phyloP scores from a whole-genome alignment of 2,329 filamentous ascomycete species.

The Bretziella fagacearum region DNA sequence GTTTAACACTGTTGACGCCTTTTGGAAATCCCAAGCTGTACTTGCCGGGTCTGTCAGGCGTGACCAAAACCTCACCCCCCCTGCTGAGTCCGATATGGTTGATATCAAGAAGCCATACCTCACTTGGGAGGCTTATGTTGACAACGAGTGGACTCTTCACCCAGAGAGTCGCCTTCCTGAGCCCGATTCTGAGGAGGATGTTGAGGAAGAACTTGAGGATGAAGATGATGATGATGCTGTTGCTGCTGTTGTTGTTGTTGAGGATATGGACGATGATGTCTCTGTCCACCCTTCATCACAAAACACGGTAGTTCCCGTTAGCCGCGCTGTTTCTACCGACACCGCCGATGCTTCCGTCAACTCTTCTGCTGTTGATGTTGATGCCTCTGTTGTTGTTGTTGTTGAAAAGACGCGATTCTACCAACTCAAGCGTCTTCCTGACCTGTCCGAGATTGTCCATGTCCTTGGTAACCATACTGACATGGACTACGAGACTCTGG shows the following conservation, averaged over 20 bases:
- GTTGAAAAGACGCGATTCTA: conserved; percentile 8
- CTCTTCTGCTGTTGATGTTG: conserved; percentile 10
- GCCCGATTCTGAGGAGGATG: conserved; percentile 17
- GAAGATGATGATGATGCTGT: conserved; percentile 19
- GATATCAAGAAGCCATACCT: conserved; percentile 20
- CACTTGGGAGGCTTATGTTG: conserved; percentile 26
- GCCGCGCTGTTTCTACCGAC: conserved; percentile 15
- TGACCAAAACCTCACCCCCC: background rate
- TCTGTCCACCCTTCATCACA: conserved; percentile 5
- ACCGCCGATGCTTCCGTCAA: background rate
- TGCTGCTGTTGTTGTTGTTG: too few species aligned
- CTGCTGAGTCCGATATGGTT: background rate
- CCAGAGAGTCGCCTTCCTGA: conserved; percentile 21
- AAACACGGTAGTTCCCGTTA: conserved; percentile 2
- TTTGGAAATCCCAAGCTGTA: conserved; percentile 15
- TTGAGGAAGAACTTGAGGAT: conserved; percentile 18
- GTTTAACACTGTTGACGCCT: conserved; percentile 4
- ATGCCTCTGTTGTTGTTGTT: conserved; percentile 15
- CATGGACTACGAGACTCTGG: conserved; percentile 31
- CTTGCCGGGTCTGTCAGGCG: conserved; percentile 15
- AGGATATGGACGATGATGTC: conserved; percentile 17
- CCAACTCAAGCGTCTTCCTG: conserved; percentile 7
- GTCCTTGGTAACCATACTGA: conserved; percentile 32
- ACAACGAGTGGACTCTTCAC: conserved; percentile 24
- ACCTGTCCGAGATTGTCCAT: conserved; percentile 9